Percentiles rank a stretch among this genome's conserved stretches.
Conservation (phyloP, 2,329 filamentous ascomycete genomes). For the Ramichloridium luteum region DNA sequence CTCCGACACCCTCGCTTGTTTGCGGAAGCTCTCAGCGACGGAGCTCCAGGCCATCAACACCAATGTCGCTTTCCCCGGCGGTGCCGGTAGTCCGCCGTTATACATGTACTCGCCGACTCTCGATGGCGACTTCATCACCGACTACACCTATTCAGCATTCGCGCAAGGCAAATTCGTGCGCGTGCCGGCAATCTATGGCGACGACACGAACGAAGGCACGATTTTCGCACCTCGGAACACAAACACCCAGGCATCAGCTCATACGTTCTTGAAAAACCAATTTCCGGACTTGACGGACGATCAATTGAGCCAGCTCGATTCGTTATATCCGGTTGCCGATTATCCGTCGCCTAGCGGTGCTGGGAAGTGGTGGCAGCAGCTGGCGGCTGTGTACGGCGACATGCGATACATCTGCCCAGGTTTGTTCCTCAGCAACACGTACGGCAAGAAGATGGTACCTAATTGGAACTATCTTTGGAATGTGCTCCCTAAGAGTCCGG, state of each 20-base stretch:
- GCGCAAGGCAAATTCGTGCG: conserved; percentile 37
- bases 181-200: conserved; percentile 43
- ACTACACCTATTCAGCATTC: conserved; percentile 39
- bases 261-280: conserved; percentile 46
- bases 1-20: conserved; percentile 35
- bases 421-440: conserved; percentile 40
- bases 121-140: conserved; percentile 39
- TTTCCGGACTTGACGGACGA: conserved; percentile 42
- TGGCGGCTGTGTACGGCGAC: conserved; percentile 49
- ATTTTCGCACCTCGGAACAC: conserved; percentile 44
- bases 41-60: conserved; percentile 36
- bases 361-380: conserved; percentile 47
- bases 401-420: conserved; percentile 54
- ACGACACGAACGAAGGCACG: conserved; percentile 54
- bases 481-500: conserved; percentile 46
- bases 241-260: conserved; percentile 35
- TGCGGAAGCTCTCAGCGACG: conserved; percentile 34
- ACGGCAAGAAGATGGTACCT: conserved; percentile 26
- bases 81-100: conserved; percentile 31
- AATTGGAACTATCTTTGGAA: conserved; percentile 61
- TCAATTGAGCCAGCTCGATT: conserved; percentile 42
- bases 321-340: conserved; percentile 42
- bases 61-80: conserved; percentile 35
- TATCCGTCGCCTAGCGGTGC: conserved; percentile 34
- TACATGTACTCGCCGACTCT: conserved; percentile 42